Base-by-base conservation (phyloP, 1,284 basidiomycete genomes). In the Rhodotorula sp. region DNA sequence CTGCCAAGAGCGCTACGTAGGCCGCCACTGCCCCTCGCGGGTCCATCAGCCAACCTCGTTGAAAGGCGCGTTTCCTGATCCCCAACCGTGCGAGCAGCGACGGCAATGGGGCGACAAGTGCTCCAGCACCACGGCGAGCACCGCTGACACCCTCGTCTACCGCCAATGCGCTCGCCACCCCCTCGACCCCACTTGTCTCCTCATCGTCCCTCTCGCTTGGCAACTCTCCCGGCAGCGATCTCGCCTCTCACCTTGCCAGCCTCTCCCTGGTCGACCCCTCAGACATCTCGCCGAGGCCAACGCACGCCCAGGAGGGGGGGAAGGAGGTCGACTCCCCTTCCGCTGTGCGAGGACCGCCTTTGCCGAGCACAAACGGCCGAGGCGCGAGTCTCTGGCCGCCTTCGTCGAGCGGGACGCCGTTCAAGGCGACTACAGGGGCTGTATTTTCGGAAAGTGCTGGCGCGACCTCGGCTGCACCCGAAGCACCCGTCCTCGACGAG, bases 211-310 rank as follows among this genome's bases (percentile, higher is more conserved):
- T 12, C 27, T 44, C 49, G 8, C 27, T 42, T 34, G 27, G 45
- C 25, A 25, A n/a, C 25, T 64, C 53, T 3, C 62, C 62, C 27
- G 25, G n/a, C 12, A 64, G 16, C 16, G 62, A 64, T 12, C 62
- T 64, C 53, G 62, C 62, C 4, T 21, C 53, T 19, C 46, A n/a
- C 53, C 54, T 64, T 45, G n/a, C 62, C 42, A 56, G 56, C 62
- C 52, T 55, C 17, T 64, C 62, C 19, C 46, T 64, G 21, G 19
- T 21, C 53, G 52, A 54, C n/a, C 34, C 62, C 4, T 17, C 41
- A 8, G 25, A 50, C 52, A 14, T 27, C 13, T 23, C 50, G n/a
- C 52, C 25, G 0, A 34, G 34, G 34, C 34, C 34, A 34, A 2
- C 5, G 34, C 34, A 34, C 34, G 34, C 34, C 34, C 2, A 34